These are phyloP conservation scores for Escallonia rubra DNA, from an alignment of 129 eudicot genomes.

Conservation along the genomic window DNA sequence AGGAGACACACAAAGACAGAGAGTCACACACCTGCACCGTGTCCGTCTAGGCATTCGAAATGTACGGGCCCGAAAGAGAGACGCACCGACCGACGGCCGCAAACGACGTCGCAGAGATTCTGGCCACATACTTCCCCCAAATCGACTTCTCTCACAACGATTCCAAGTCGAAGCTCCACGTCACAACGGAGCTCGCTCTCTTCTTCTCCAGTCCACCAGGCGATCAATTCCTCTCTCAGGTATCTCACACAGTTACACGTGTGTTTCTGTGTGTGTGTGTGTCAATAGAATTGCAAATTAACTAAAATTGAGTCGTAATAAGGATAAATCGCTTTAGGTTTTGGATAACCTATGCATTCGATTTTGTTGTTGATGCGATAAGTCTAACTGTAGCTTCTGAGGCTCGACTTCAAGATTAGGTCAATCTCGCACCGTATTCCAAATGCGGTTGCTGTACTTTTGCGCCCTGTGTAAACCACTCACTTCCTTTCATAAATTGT, in stretches of 20 bases:
- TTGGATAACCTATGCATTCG: background rate
- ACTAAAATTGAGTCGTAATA: background rate
- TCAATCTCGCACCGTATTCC: too few species aligned
- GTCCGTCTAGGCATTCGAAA: background rate
- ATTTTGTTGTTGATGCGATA: too few species aligned
- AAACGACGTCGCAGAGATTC: slow-evolving; percentile 14
- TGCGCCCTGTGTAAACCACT: too few species aligned
- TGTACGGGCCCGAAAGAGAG: slow-evolving; percentile 3
- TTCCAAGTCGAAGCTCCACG: slow-evolving; percentile 23
- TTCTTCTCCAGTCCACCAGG: slow-evolving; percentile 54
- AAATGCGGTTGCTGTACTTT: too few species aligned
- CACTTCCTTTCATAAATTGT: too few species aligned
- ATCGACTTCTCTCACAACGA: slow-evolving; percentile 35
- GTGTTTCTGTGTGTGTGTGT: background rate
- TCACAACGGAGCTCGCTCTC: slow-evolving; percentile 47
- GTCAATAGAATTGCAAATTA: background rate
- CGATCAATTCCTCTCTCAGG: slow-evolving; percentile 58
- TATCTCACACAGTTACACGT: slow-evolving; percentile 1
- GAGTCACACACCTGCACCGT: too few species aligned
- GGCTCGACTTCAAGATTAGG: background rate
- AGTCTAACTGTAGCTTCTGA: background rate
- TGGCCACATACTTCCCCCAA: slow-evolving; percentile 43
- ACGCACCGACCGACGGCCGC: slow-evolving; percentile 10
- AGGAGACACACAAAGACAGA: too few species aligned
- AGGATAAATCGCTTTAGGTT: background rate